Percentiles rank a stretch among this genome's conserved stretches.
Evolutionary conservation across 2,329 filamentous ascomycete species (phyloP).

Genomic region (Sporothrix variecibatus): DNA sequence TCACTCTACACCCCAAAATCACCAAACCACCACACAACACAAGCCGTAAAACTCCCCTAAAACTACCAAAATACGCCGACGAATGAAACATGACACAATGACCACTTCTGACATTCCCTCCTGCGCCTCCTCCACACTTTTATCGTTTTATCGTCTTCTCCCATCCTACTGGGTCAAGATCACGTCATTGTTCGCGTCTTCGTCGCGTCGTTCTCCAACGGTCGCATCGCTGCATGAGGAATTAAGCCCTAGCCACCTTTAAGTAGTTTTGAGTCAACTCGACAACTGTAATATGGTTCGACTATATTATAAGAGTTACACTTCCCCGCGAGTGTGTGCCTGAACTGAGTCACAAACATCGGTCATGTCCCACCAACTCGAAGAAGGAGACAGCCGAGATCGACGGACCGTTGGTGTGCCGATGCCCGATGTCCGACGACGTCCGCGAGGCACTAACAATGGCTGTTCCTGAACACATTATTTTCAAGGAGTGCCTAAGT

Average conservation of each 20-base stretch:
- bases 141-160: not conserved
- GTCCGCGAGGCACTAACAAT: not conserved
- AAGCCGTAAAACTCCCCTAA: not conserved
- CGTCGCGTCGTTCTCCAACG: not conserved
- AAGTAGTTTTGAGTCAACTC: not conserved
- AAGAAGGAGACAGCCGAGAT: not conserved
- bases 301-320: not conserved
- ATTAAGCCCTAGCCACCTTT: not conserved
- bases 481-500: not conserved
- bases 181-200: slow-evolving; percentile 6
- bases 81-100: not conserved
- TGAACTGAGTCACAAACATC: not conserved
- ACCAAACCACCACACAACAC: not conserved
- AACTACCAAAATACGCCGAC: not conserved
- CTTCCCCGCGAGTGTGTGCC: not conserved
- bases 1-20: not conserved
- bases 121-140: not conserved
- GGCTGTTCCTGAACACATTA: not conserved
- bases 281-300: not conserved
- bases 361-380: not conserved
- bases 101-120: not conserved
- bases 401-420: not conserved
- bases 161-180: not conserved
- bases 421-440: not conserved
- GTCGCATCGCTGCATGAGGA: not conserved